A percentile compares a stretch with the other conserved stretches of the same genome.
Conservation (phyloP, 1,139 yeast species). For the Pichia sp. region DNA sequence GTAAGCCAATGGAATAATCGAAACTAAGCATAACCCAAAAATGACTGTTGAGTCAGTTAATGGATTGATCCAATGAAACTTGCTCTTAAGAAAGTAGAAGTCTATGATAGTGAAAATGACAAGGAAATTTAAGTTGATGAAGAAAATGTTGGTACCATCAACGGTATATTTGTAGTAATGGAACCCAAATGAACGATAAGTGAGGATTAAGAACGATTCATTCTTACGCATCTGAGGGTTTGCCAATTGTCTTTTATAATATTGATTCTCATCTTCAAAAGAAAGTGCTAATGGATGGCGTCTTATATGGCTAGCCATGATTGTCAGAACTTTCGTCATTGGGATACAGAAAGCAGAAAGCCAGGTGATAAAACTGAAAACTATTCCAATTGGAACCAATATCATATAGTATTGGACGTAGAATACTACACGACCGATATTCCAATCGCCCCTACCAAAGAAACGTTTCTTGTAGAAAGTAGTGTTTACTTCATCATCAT, state of each 20-base stretch:
- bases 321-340: slow-evolving; percentile 72
- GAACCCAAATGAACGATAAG: slow-evolving; percentile 86
- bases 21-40: slow-evolving; percentile 71
- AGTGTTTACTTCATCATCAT: slow-evolving; percentile 25
- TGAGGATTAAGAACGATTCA: slow-evolving; percentile 60
- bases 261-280: slow-evolving; percentile 53
- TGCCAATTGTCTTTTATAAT: slow-evolving; percentile 38
- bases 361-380: slow-evolving; percentile 68
- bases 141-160: slow-evolving; percentile 91
- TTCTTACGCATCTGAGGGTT: slow-evolving; percentile 32
- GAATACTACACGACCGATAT: slow-evolving; percentile 73
- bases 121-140: slow-evolving; percentile 74
- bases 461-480: slow-evolving; percentile 39
- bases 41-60: slow-evolving; percentile 59
- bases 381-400: slow-evolving; percentile 60
- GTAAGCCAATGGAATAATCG: slow-evolving; percentile 91
- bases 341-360: slow-evolving; percentile 85
- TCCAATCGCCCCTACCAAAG: slow-evolving; percentile 95
- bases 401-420: slow-evolving; percentile 67
- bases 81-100: slow-evolving; percentile 58
- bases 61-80: slow-evolving; percentile 43
- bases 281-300: slow-evolving; percentile 86
- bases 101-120: slow-evolving; percentile 83
- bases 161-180: slow-evolving; percentile 94
- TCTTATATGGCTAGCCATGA: slow-evolving; percentile 72